Percentiles rank a stretch among this genome's conserved stretches.
Conservation (phyloP, 768 basidiomycete genomes). For the Cytidiella melzeri region DNA sequence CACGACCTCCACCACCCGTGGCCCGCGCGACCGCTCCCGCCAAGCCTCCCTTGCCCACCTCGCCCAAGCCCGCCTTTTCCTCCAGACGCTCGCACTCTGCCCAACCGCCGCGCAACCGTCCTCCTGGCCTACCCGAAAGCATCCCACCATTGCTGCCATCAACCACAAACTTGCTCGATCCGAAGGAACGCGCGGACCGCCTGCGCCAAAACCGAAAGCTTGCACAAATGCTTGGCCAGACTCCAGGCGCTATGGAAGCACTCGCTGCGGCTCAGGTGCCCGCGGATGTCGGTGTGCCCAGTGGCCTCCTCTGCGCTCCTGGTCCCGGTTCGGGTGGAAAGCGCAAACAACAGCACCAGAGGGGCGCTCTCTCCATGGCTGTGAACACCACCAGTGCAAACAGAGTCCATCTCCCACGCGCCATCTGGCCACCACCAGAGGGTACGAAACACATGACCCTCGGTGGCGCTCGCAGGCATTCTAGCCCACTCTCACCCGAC, state of each 20-base stretch:
- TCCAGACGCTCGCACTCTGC: background rate
- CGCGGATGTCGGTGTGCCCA: constrained; percentile 13
- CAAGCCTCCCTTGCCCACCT: constrained; percentile 21
- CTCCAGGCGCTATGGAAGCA: constrained; percentile 30
- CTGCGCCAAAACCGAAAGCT: constrained; percentile 73
- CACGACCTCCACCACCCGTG: background rate
- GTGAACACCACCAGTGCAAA: constrained; percentile 12
- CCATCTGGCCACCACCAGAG: constrained; percentile 31
- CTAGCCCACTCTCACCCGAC: constrained; percentile 46
- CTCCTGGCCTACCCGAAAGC: constrained; percentile 39
- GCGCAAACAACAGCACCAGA: constrained; percentile 4
- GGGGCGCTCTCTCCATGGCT: constrained; percentile 21
- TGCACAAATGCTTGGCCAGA: constrained; percentile 72
- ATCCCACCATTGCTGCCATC: constrained; percentile 38
- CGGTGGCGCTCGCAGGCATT: constrained; percentile 41
- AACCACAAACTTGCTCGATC: constrained; percentile 60
- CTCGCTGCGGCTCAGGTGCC: constrained; percentile 1
- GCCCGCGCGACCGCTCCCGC: background rate
- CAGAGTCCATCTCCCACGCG: constrained; percentile 8
- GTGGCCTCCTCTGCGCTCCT: constrained; percentile 15
- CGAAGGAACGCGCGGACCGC: constrained; percentile 64
- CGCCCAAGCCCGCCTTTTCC: constrained; percentile 41
- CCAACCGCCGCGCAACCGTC: constrained; percentile 30
- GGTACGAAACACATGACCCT: constrained; percentile 23
- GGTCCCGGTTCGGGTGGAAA: constrained; percentile 8